These are phyloP conservation scores for Chrysanthemum makinoi DNA, from an alignment of 129 eudicot species.

Conservation along the genomic window DNA sequence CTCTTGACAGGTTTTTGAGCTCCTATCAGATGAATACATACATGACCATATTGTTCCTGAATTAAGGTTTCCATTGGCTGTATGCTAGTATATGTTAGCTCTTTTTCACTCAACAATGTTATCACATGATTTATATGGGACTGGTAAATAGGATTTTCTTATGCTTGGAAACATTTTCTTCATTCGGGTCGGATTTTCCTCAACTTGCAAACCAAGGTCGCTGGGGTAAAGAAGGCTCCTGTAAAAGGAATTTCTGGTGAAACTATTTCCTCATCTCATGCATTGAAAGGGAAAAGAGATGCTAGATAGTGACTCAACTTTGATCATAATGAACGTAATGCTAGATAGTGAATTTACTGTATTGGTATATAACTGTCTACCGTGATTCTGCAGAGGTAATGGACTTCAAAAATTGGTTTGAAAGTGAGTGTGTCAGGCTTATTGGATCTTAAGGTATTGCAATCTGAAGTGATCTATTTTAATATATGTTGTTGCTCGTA, in stretches of 20 bases:
- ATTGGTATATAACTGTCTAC: background rate
- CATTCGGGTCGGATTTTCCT: too few relatives aligned
- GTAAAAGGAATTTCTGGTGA: slow-evolving; percentile 46
- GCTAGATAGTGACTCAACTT: slow-evolving; percentile 43
- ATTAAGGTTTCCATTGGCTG: too few relatives aligned
- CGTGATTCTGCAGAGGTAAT: slow-evolving; percentile 61
- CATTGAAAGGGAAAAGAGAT: slow-evolving; percentile 57
- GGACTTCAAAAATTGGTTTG: slow-evolving; percentile 95
- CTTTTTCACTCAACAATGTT: too few relatives aligned
- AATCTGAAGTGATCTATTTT: background rate
- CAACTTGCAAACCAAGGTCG: too few relatives aligned
- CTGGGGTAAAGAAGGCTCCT: slow-evolving; percentile 60
- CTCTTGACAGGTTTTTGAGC: too few relatives aligned
- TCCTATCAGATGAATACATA: too few relatives aligned
- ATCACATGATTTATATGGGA: too few relatives aligned
- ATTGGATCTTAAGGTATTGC: slow-evolving; percentile 71
- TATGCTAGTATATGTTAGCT: too few relatives aligned
- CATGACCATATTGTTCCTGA: too few relatives aligned
- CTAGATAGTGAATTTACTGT: background rate
- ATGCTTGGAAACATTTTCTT: too few relatives aligned
- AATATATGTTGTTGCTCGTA: background rate
- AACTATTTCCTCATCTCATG: slow-evolving; percentile 38
- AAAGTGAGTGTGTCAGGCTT: slow-evolving; percentile 81
- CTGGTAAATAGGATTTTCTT: too few relatives aligned
- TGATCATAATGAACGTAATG: background rate